Evolutionary conservation across 306 rosid species (phyloP), one percentile per base, ranked within the genome.

Genomic region (Casuarina equisetifolia): DNA sequence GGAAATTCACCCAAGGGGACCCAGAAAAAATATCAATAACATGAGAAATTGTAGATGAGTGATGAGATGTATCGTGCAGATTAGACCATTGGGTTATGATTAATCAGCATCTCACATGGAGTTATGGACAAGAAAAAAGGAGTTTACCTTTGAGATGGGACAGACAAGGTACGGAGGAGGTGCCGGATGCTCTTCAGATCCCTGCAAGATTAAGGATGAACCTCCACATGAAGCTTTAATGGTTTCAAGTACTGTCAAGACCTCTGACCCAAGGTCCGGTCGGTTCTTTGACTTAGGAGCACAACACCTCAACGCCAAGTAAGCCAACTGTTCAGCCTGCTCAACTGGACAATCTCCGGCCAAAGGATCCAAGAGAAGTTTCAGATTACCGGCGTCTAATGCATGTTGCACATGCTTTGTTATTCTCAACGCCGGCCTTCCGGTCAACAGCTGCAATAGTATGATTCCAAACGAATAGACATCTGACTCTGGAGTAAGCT

Each of bases 291-390:
- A 87, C 53, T 70, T 81, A 64, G 59, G 59, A 78, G 83, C 87
- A 59, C 89, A 83, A 54, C 91, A 88, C 78, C 87, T 73, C n/a
- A 88, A 46, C 4, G 91, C 91, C 76, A 88, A 73, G 62, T 76
- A 75, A 83, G 86, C 81, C 64, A 88, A 78, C 70, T 88, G 86
- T 62, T 83, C 91, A 15, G 89, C 89, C 78, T 78, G 89, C 45
- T 82, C 89, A 55, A 88, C 83, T 19, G 89, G 89, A 87, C 91
- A 85, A 55, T 83, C 87, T 57, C 91, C 91, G 19, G 87, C 91
- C 80, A 76, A 83, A 39, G 87, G 83, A 81, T 88, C 91, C 63
- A 88, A 67, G 57, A 85, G 73, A 4, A 61, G 74, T 76, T 83
- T 78, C 51, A 88, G 64, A 40, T 85, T 85, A 70, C 89, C 86